These are phyloP conservation scores for Xerocomellus amylosporus DNA, from an alignment of 768 basidiomycete genomes.

Conservation along the genomic window DNA sequence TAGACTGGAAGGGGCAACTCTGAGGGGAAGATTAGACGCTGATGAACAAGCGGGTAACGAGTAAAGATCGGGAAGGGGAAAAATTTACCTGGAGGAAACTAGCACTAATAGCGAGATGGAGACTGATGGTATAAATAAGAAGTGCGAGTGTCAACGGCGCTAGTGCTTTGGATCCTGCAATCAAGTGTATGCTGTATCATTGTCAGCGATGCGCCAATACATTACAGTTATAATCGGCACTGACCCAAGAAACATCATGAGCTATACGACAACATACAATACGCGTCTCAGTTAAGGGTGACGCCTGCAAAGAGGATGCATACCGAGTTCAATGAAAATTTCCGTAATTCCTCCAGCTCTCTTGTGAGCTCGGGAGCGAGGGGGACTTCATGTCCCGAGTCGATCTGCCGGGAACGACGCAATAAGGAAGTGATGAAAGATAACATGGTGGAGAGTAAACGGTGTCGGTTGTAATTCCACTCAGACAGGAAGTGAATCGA, in stretches of 20 bases:
- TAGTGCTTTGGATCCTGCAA: conserved; percentile 4
- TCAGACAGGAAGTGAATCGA: too few relatives aligned
- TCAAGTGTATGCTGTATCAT: neutral
- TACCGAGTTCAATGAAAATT: conserved; percentile 17
- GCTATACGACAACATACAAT: neutral
- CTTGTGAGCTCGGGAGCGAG: too few relatives aligned
- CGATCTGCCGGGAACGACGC: too few relatives aligned
- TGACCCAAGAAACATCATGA: conserved; percentile 20
- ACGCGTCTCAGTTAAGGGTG: neutral
- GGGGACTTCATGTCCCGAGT: too few relatives aligned
- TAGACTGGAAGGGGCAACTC: neutral
- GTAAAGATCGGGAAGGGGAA: neutral
- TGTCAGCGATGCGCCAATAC: neutral
- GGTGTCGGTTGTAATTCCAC: too few relatives aligned
- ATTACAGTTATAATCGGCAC: neutral
- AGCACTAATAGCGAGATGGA: conserved; percentile 7
- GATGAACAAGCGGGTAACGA: too few relatives aligned
- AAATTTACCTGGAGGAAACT: conserved; percentile 10
- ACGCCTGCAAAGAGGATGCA: neutral
- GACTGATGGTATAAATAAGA: conserved; percentile 18
- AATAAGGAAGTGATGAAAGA: too few relatives aligned
- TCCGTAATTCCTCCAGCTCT: conserved; percentile 15
- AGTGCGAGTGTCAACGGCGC: neutral
- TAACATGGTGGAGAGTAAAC: too few relatives aligned
- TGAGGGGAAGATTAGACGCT: neutral